Evolutionary conservation across 2,329 filamentous ascomycete species (phyloP), one percentile per base, ranked within the genome.

Genomic region (Calonectria pseudoreteaudii): DNA sequence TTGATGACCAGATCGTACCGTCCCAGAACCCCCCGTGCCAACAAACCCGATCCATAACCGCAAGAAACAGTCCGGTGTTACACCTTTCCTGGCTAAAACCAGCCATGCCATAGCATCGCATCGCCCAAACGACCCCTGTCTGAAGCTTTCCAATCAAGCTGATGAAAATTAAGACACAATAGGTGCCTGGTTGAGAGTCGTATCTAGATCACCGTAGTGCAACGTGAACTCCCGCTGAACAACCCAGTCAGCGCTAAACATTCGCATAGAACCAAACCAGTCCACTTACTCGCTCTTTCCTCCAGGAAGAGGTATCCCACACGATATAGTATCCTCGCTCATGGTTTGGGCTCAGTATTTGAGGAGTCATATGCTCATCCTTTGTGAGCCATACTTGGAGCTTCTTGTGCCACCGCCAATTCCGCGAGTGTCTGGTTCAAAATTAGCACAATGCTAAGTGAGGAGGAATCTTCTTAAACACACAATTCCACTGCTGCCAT

Each of bases 401-500:
- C 82, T 92, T 92, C 85, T 93, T 93, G 82, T 93, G 91, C 89
- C 91, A 93, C 74, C 92, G 86, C 92, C 92, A 93, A 81, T 92
- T 92, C 26, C 92, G 88, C 72, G 88, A 89, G 78, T 91, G 90
- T 53, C 91, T 93, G 38, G 16, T 34, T n/a, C 34, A n/a, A 6
- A 28, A 66, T 80, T 31, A 80, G 70, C 31, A 62, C 53, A n/a
- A 44, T 36, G 1, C 2, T 13, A n/a, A 6, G 4, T 11, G 20
- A 16, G 14, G 41, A 2, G 10, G 5, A 14, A 8, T 0, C 4
- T 36, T 60, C n/a, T 18, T 9, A 26, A 16, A 77, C 90, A 84
- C 84, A 93, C 91, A 93, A 85, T 81, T 93, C 91, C 50, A 88
- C 85, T 0, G 92, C 91, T 3, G 92, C 92, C 84, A 92, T 85